Percentiles rank a stretch among this genome's conserved stretches.
phyloP scores from a whole-genome alignment of 495 filamentous ascomycete species.

The Neurospora intermedia region DNA sequence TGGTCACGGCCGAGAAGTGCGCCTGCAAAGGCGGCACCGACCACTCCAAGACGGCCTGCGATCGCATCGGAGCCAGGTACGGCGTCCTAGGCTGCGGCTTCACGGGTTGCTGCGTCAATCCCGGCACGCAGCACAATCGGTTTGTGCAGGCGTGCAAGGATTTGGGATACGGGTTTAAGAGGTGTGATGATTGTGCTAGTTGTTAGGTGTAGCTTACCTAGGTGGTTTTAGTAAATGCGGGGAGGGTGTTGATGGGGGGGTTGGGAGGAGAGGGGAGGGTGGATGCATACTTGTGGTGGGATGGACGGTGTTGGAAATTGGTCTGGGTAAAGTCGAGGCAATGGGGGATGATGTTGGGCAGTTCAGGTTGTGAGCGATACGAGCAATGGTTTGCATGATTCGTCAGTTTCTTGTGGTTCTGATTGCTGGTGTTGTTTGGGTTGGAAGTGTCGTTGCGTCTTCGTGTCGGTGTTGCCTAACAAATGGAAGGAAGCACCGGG shows the following conservation, averaged over 20 bases:
- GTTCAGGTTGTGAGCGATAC: no score
- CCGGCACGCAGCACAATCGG: background rate
- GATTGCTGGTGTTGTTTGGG: background rate
- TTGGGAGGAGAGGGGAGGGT: background rate
- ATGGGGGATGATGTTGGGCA: background rate
- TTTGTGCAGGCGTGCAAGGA: background rate
- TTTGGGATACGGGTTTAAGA: background rate
- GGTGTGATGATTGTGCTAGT: background rate
- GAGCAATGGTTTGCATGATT: background rate
- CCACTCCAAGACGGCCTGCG: background rate
- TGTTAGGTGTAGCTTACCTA: background rate
- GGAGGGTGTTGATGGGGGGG: background rate
- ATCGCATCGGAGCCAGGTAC: background rate
- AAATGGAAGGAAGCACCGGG: background rate
- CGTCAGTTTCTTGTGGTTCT: background rate
- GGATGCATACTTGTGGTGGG: no score
- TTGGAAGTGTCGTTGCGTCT: background rate
- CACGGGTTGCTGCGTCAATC: background rate
- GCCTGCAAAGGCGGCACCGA: background rate
- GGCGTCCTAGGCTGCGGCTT: background rate
- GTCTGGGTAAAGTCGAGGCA: background rate
- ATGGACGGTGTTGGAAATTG: no score
- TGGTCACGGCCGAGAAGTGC: background rate
- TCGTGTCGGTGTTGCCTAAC: background rate
- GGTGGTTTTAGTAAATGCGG: no score